These are phyloP conservation scores for Sutorius australiensis DNA, from an alignment of 768 basidiomycete species.

Conservation along the genomic window DNA sequence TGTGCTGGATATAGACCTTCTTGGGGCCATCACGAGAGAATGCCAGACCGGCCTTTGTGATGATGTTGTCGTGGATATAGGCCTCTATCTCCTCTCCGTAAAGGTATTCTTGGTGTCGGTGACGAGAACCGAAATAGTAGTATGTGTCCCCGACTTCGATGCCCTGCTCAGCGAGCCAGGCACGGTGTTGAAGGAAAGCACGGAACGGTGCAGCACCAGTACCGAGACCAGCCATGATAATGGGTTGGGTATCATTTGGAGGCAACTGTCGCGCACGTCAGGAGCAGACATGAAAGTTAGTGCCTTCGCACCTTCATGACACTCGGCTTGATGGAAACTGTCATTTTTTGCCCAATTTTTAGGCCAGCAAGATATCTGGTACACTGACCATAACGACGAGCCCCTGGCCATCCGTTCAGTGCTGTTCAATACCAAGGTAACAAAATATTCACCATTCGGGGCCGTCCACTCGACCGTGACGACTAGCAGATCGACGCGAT, in stretches of 20 bases:
- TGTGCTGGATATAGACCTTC: slow-evolving; percentile 99
- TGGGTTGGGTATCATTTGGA: slow-evolving; percentile 75
- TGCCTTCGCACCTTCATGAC: slow-evolving; percentile 84
- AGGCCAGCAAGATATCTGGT: slow-evolving; percentile 90
- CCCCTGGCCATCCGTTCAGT: slow-evolving; percentile 43
- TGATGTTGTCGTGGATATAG: slow-evolving; percentile 78
- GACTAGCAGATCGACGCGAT: slow-evolving; percentile 90
- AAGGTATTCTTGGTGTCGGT: slow-evolving; percentile 92
- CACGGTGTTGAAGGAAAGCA: slow-evolving; percentile 96
- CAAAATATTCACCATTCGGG: slow-evolving; percentile 59
- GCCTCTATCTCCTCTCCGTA: slow-evolving; percentile 97
- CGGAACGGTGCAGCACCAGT: slow-evolving; percentile 99
- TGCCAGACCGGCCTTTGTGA: slow-evolving; percentile 88
- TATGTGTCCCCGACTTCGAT: slow-evolving; percentile 86
- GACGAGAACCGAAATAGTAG: slow-evolving; percentile 98
- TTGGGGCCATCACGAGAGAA: slow-evolving; percentile 91
- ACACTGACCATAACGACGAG: slow-evolving; percentile 85
- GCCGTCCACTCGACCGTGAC: slow-evolving; percentile 95
- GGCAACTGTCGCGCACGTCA: slow-evolving; percentile 57
- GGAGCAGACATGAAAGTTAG: background rate
- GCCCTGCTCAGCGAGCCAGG: slow-evolving; percentile 71
- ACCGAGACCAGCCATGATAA: slow-evolving; percentile 98
- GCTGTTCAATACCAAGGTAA: background rate
- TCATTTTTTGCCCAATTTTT: slow-evolving; percentile 85
- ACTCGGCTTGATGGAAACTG: slow-evolving; percentile 96